Percentiles rank a stretch among this genome's conserved stretches.
phyloP scores from a whole-genome alignment of 2,329 filamentous ascomycete genomes.

The Colletotrichum incanum region DNA sequence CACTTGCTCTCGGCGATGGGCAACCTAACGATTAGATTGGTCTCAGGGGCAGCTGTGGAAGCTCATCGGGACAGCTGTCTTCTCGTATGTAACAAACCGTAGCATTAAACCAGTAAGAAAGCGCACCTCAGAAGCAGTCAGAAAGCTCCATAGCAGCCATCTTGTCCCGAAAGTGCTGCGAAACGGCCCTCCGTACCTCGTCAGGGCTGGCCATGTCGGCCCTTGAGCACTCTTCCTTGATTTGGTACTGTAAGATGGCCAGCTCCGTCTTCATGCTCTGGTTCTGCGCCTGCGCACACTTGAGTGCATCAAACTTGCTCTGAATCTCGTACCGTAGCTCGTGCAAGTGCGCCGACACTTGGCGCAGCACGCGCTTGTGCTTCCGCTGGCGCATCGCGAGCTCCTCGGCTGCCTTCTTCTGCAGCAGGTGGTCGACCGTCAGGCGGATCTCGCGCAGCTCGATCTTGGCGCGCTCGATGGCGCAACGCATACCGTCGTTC shows the following conservation, averaged over 20 bases:
- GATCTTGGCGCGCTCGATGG: conserved; percentile 16
- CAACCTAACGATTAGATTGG: background rate
- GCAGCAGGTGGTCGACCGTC: conserved; percentile 43
- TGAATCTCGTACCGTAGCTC: conserved; percentile 44
- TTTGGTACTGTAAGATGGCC: conserved; percentile 17
- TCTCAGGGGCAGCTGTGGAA: too few relatives aligned
- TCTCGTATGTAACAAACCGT: background rate
- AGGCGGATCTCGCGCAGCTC: conserved; percentile 41
- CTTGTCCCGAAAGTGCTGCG: conserved; percentile 38
- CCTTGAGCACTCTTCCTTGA: conserved; percentile 35
- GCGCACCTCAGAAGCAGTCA: conserved; percentile 24
- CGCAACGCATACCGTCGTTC: conserved; percentile 31
- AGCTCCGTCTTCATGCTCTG: conserved; percentile 40
- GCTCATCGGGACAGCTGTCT: background rate
- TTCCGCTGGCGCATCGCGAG: conserved; percentile 42
- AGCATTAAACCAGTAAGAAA: background rate
- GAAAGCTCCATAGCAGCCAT: conserved; percentile 28
- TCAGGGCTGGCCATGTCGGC: conserved; percentile 37
- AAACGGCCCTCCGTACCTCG: conserved; percentile 40
- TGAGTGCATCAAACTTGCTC: conserved; percentile 43
- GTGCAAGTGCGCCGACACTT: conserved; percentile 49
- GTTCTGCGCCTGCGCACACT: conserved; percentile 24
- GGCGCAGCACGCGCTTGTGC: conserved; percentile 47
- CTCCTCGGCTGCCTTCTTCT: conserved; percentile 33
- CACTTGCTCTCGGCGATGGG: background rate